Evolutionary conservation across 441 rosid genomes (phyloP), one percentile per base, ranked within the genome.

Genomic region (Gossypium davidsonii): DNA sequence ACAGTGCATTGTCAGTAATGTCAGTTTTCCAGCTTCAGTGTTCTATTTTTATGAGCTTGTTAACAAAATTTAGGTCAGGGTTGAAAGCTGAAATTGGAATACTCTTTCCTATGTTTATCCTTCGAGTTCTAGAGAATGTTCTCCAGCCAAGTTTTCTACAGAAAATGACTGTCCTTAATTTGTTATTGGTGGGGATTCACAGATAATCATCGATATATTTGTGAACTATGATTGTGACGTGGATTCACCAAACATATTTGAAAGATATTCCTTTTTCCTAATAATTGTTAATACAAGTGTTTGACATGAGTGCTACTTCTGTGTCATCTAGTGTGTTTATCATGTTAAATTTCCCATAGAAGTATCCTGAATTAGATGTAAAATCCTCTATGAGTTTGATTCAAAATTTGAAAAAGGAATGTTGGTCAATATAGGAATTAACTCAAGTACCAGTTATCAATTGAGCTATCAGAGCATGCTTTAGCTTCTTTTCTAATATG

Each of bases 81-180:
- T 73, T 95, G 84, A 95, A 93, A 83, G 87, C 88, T 72, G 93
- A 95, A 85, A 90, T 93, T 83, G 98, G 98, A 69, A 89, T 95
- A 75, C 93, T 95, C 88, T 90, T 93, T 83, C 96, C 97, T 44
- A 95, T 95, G 99, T 95, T 95, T 46, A 77, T 93, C 77, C 95
- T 93, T 81, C 87, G 99, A 71, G 94, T 95, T 74, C 96, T 95
- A 78, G 99, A 93, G 84, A 95, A 95, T 86, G 90, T 95, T 75
- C 92, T 91, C 68, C 99, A 91, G 87, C 99, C 99, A 74, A 95
- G 99, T 79, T 95, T 93, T 82, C 67, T 95, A 75, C 99, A 95
- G 87, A 95, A 95, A 82, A 91, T 93, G 99, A 91, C 91, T 26
- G 95, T 95, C 73, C 92, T 93, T 75, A 91, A 82, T 79, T 83